These are phyloP conservation scores for Canariomyces notabilis DNA, from an alignment of 2,329 filamentous ascomycete species.

Conservation along the genomic window DNA sequence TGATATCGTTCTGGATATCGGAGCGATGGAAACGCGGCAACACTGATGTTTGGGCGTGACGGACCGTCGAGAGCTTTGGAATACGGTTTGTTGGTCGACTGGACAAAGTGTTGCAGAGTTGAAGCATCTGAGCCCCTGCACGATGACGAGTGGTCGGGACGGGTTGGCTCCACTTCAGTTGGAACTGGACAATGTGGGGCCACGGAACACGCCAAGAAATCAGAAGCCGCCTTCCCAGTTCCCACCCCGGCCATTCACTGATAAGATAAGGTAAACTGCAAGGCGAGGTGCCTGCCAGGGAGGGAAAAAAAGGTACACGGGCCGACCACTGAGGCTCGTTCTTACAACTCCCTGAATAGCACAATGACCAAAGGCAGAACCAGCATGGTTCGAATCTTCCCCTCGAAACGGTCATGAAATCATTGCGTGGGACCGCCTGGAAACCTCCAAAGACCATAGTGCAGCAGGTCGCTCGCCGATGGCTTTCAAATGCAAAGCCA, in stretches of 20 bases:
- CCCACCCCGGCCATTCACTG: neutral
- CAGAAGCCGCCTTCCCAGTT: no score
- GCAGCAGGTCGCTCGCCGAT: constrained; percentile 1
- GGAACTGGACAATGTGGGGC: neutral
- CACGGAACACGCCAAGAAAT: neutral
- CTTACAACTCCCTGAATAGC: neutral
- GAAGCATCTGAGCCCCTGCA: neutral
- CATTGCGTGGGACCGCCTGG: constrained; percentile 20
- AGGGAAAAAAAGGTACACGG: neutral
- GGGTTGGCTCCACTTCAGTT: neutral
- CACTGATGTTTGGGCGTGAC: neutral
- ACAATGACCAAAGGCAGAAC: no score
- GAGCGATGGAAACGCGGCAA: neutral
- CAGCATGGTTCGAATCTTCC: constrained; percentile 20
- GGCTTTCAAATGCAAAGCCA: neutral
- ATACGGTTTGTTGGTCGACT: neutral
- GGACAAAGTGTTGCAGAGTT: neutral
- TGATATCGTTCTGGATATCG: neutral
- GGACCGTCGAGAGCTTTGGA: no score
- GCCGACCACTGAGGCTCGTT: neutral
- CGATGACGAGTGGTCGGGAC: neutral
- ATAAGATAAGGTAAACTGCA: neutral
- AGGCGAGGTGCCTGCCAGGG: neutral
- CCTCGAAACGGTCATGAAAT: constrained; percentile 24
- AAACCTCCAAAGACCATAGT: constrained; percentile 15